Percentiles rank a stretch among this genome's conserved stretches.
Conservation (phyloP, 495 filamentous ascomycete genomes). For the Penicillium samsonianum region DNA sequence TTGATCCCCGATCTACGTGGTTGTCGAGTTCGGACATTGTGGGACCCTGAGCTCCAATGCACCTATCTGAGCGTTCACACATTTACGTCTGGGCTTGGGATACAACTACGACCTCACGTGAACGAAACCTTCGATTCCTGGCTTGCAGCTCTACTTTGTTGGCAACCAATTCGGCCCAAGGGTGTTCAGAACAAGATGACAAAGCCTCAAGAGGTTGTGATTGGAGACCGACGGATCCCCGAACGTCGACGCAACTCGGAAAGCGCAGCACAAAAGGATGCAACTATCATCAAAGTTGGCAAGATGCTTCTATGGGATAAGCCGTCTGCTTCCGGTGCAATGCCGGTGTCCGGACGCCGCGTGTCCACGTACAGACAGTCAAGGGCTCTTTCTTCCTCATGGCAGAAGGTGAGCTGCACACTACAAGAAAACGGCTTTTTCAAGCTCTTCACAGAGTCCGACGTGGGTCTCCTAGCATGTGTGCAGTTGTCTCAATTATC, state of each 20-base stretch:
- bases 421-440: constrained; percentile 94
- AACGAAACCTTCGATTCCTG: constrained; percentile 82
- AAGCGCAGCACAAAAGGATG: constrained; percentile 65
- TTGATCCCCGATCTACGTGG: constrained; percentile 82
- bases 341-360: constrained; percentile 42
- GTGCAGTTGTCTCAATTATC: constrained; percentile 90
- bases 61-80: constrained; percentile 82
- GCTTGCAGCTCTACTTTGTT: constrained; percentile 90
- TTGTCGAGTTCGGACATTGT: constrained; percentile 74
- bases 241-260: constrained; percentile 64
- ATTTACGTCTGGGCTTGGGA: constrained; percentile 64
- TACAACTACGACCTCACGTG: constrained; percentile 73
- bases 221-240: constrained; percentile 51
- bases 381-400: constrained; percentile 58
- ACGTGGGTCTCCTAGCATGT: constrained; percentile 72
- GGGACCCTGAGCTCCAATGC: constrained; percentile 60
- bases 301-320: constrained; percentile 89
- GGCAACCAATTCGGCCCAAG: constrained; percentile 84
- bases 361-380: constrained; percentile 57
- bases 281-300: constrained; percentile 94
- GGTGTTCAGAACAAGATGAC: constrained; percentile 73
- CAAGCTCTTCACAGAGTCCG: constrained; percentile 82
- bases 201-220: constrained; percentile 58
- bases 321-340: constrained; percentile 44
- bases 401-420: constrained; percentile 89